phyloP scores from a whole-genome alignment of 306 rosid species.

The Medicago truncatula region DNA sequence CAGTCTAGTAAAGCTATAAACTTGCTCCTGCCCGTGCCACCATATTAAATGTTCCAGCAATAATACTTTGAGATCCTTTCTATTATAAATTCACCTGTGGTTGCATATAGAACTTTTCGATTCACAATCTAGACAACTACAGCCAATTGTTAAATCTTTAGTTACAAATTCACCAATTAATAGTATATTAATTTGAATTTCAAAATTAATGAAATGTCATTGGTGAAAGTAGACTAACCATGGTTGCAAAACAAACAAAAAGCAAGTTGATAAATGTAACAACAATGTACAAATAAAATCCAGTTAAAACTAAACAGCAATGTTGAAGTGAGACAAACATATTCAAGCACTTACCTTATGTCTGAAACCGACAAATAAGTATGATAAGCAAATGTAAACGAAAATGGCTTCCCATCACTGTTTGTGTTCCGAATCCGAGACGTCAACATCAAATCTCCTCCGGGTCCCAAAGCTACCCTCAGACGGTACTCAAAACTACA shows the following conservation, averaged over 20 bases:
- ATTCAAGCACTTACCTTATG: slow-evolving; percentile 64
- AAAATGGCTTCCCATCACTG: slow-evolving; percentile 87
- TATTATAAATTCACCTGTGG: slow-evolving; percentile 15
- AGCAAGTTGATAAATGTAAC: slow-evolving; percentile 31
- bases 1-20: slow-evolving; percentile 2
- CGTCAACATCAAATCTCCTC: slow-evolving; percentile 88
- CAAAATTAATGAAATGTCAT: slow-evolving; percentile 5
- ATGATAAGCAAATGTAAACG: slow-evolving; percentile 94
- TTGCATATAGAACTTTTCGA: slow-evolving; percentile 16
- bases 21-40: neutral
- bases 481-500: slow-evolving; percentile 87
- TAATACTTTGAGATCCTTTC: slow-evolving; percentile 25
- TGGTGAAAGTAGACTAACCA: slow-evolving; percentile 30
- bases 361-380: slow-evolving; percentile 93
- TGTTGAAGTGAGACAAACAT: slow-evolving; percentile 24
- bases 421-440: slow-evolving; percentile 90
- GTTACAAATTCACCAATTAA: slow-evolving; percentile 15
- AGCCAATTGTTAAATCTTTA: slow-evolving; percentile 21
- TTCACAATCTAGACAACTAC: neutral
- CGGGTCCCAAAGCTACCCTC: slow-evolving; percentile 88
- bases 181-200: slow-evolving; percentile 4
- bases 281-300: slow-evolving; percentile 11
- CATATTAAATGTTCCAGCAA: slow-evolving; percentile 11
- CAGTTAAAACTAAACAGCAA: slow-evolving; percentile 20
- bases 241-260: slow-evolving; percentile 13